These are phyloP conservation scores for Cucurbita maxima DNA, from an alignment of 306 rosid species.

Conservation along the genomic window DNA sequence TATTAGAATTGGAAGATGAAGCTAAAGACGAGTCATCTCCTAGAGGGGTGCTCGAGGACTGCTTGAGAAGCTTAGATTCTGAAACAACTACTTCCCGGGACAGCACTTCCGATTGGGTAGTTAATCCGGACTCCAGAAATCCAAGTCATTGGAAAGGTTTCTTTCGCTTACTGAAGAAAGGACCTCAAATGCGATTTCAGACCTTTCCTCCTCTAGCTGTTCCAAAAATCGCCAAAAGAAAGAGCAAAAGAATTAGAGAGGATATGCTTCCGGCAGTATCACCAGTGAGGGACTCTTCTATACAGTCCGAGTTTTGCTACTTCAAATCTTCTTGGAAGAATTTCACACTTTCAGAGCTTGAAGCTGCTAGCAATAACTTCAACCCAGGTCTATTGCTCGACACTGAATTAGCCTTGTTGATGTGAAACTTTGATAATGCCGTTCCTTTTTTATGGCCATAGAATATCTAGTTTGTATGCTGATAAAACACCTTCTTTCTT, in stretches of 20 bases:
- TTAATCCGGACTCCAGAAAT: constrained; percentile 14
- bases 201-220: constrained; percentile 35
- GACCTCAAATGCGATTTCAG: constrained; percentile 43
- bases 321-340: constrained; percentile 83
- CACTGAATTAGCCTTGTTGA: neutral
- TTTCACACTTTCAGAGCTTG: constrained; percentile 43
- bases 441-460: neutral
- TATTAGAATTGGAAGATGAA: constrained; percentile 30
- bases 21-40: constrained; percentile 18
- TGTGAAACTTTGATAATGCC: neutral
- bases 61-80: constrained; percentile 25
- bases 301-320: constrained; percentile 36
- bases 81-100: constrained; percentile 39
- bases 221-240: constrained; percentile 57
- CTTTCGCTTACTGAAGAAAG: constrained; percentile 45
- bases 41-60: constrained; percentile 13
- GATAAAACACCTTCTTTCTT: constrained; percentile 6
- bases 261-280: constrained; percentile 40
- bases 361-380: constrained; percentile 61
- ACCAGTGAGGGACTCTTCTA: constrained; percentile 23
- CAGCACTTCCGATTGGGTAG: constrained; percentile 57
- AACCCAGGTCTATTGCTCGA: constrained; percentile 37
- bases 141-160: constrained; percentile 44
- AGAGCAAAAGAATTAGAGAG: constrained; percentile 54
- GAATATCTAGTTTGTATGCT: constrained; percentile 10